Conservation (phyloP, 2,329 filamentous ascomycete species). For the Pseudocercospora fuligena region DNA sequence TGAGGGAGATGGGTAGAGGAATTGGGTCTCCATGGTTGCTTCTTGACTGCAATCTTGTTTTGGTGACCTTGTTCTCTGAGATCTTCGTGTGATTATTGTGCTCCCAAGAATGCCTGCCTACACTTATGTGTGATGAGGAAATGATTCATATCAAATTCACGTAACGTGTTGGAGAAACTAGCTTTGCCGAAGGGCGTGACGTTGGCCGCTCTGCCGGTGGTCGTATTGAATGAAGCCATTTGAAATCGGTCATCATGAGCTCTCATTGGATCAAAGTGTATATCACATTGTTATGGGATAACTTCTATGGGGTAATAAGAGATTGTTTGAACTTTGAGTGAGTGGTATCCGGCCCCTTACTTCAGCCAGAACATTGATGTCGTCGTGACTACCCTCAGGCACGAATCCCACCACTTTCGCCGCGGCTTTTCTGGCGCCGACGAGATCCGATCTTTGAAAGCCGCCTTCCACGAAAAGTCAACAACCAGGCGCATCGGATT, state of each 20-base stretch:
- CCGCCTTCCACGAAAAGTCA: not conserved
- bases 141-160: not conserved
- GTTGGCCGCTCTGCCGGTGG: slow-evolving; percentile 1
- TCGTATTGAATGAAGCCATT: not conserved
- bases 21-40: not conserved
- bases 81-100: too few species aligned
- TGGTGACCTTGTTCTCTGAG: too few species aligned
- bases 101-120: too few species aligned
- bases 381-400: not conserved
- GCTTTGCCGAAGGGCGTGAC: not conserved
- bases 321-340: not conserved
- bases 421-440: not conserved
- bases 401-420: not conserved
- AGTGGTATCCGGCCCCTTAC: not conserved
- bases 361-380: not conserved
- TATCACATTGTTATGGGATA: slow-evolving; percentile 1
- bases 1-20: slow-evolving; percentile 41
- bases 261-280: not conserved
- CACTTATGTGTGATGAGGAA: too few species aligned
- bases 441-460: not conserved
- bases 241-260: not conserved
- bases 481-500: not conserved
- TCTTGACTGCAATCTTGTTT: too few species aligned
- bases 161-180: not conserved
- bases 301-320: not conserved